Conservation (phyloP, 2,329 filamentous ascomycete species). For the Colletotrichum liaoningense region DNA sequence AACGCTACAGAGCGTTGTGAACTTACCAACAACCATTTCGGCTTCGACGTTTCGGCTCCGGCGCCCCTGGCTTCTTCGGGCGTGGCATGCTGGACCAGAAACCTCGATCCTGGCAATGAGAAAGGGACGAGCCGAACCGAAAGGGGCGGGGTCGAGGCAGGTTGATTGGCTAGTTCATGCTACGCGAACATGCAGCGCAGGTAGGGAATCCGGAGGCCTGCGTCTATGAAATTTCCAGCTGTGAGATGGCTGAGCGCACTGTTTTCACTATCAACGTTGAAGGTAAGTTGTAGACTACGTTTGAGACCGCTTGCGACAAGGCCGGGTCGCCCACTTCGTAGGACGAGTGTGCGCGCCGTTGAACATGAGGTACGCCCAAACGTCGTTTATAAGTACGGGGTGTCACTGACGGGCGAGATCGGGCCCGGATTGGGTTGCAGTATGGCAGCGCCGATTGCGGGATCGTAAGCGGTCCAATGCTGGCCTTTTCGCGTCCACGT, state of each 20-base stretch:
- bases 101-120: slow-evolving; percentile 15
- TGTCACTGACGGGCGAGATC: slow-evolving; percentile 28
- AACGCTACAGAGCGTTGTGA: not conserved
- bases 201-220: not conserved
- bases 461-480: slow-evolving; percentile 32
- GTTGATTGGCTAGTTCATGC: slow-evolving; percentile 32
- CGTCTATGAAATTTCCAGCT: slow-evolving; percentile 5
- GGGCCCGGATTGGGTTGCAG: slow-evolving; percentile 36
- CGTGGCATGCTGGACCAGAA: slow-evolving; percentile 50
- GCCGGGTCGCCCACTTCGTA: not conserved
- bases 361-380: slow-evolving; percentile 7
- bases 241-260: not conserved
- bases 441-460: slow-evolving; percentile 35
- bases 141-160: slow-evolving; percentile 28
- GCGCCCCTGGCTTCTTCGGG: slow-evolving; percentile 54
- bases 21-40: slow-evolving; percentile 59
- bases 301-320: not conserved
- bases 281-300: not conserved
- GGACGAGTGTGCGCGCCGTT: not conserved
- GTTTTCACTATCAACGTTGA: slow-evolving; percentile 8
- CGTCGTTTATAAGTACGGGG: slow-evolving; percentile 26
- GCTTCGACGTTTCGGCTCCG: slow-evolving; percentile 57
- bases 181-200: slow-evolving; percentile 28
- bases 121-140: slow-evolving; percentile 18
- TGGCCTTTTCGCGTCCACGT: slow-evolving; percentile 31